Evolutionary conservation across 768 basidiomycete genomes (phyloP), one percentile per base, ranked within the genome.

Genomic region (Gloeopeniophorella convolvens): DNA sequence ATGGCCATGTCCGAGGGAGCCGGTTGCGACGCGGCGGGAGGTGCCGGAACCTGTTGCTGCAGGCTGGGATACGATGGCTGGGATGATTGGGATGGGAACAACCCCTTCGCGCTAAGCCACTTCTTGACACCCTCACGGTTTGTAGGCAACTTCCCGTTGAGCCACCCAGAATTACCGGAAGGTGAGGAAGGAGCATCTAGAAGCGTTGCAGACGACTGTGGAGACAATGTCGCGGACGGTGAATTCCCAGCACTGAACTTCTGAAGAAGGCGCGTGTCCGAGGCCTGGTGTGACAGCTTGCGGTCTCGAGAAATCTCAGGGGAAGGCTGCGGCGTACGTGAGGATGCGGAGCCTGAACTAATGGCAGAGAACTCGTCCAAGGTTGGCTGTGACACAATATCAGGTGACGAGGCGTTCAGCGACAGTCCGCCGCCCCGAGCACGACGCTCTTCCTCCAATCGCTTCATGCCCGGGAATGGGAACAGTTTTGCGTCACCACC

Each of bases 401-500:
- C 75, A 11, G 77, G 75, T 13, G 73, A 74, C 9, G 77, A 75
- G 7, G 72, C 68, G 3, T 74, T 75, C 64, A 65, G 68, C 43
- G 63, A 73, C 39, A 79, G 65, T 5, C 75, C 77, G 45, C 75
- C 76, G 46, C 74, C 72, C 28, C 80, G 77, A 58, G 72, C 80
- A 44, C 82, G 75, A 35, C 57, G 45, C 60, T 86, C 79, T 62
- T 87, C 83, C 63, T 87, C 87, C 31, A 92, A 71, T 59, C 79
- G 77, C 60, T 82, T 77, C 65, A 92, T 83, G 31, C 89, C 90
- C 21, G 89, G 90, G 75, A 95, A 93, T 1, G 93, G 90, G 66
- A 85, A 87, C 30, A 96, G 72, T 64, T 97, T 97, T 27, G 77
- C 65, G 57, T 81, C 78, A 7, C 42, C 46, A 55, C 80, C 80